Evolutionary conservation across 768 basidiomycete species (phyloP).

Genomic region (Candolleomyces eurysporus): DNA sequence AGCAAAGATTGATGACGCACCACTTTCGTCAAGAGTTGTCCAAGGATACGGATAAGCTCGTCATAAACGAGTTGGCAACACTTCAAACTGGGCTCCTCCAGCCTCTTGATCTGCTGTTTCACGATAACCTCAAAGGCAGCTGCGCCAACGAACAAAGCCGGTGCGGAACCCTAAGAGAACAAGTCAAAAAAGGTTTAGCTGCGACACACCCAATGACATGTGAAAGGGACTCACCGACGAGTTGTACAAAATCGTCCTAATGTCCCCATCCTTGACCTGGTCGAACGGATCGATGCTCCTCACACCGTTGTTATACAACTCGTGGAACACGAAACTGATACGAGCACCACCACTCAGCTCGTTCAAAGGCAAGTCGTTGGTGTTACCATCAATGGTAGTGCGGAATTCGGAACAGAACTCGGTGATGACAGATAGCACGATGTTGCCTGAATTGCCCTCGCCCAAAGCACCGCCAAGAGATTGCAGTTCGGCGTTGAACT

Average conservation of each 20-base stretch:
- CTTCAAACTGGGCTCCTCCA: constrained; percentile 92
- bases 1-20: constrained; percentile 42
- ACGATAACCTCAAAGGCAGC: constrained; percentile 98
- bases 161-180: constrained; percentile 80
- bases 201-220: background rate
- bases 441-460: constrained; percentile 79
- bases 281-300: constrained; percentile 97
- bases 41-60: constrained; percentile 93
- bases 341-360: constrained; percentile 98
- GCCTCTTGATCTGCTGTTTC: constrained; percentile 96
- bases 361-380: constrained; percentile 91
- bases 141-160: constrained; percentile 94
- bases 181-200: background rate
- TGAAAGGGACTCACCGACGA: constrained; percentile 71
- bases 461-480: constrained; percentile 85
- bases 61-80: constrained; percentile 97
- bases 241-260: constrained; percentile 94
- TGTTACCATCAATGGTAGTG: constrained; percentile 95
- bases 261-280: constrained; percentile 98
- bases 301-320: constrained; percentile 95
- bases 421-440: constrained; percentile 96
- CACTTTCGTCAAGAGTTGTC: constrained; percentile 86
- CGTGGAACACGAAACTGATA: constrained; percentile 99
- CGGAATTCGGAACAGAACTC: constrained; percentile 98
- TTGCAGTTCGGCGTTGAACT: constrained; percentile 80